Evolutionary conservation across 495 filamentous ascomycete genomes (phyloP), one percentile per base, ranked within the genome.

Genomic region (Neurospora sp.): DNA sequence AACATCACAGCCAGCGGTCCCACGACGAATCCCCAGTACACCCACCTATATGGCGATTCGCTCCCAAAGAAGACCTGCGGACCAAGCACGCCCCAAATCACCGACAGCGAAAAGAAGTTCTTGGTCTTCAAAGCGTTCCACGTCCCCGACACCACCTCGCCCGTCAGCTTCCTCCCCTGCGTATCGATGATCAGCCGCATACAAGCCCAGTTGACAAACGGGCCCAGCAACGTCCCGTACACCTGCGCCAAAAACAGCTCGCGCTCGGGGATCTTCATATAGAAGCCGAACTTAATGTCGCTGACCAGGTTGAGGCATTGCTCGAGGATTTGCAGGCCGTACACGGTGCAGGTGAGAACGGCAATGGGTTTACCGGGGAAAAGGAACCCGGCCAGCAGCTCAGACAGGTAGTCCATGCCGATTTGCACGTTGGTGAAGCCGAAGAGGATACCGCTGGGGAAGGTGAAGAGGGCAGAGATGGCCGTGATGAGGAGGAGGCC

Each of bases 401-500:
- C 78, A 7, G 78, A 78, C 22, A 80, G 72, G 42, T 53, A 75
- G 18, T 65, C 72, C 75, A 76, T 76, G 69, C 70, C 74, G 16
- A 75, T 68, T 44, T 78, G 75, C 41, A 78, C 78, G 53, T 77
- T 78, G 22, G 78, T 74, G 16, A 79, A 71, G 16, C 78, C 78
- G 14, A 73, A 79, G 3, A 79, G 75, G 4, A 79, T 75, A 3
- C 76, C 77, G 45, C 74, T 77, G 78, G 76, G 59, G 42, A 73
- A 75, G 7, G 65, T 75, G 9, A 31, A 73, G 12, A 84, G 35
- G 14, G 42, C 59, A 0, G 79, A 76, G 72, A 8, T 71, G 41
- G 83, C 31, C 20, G 71, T 76, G 61, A 86, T 76, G 12, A 89
- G 73, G 31, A 89, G 73, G 70, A 86, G 86, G 1, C 82, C 87